Percentiles rank a stretch among this genome's conserved stretches.
Conservation (phyloP, 2,329 filamentous ascomycete genomes). For the Hypoxylon sp. region DNA sequence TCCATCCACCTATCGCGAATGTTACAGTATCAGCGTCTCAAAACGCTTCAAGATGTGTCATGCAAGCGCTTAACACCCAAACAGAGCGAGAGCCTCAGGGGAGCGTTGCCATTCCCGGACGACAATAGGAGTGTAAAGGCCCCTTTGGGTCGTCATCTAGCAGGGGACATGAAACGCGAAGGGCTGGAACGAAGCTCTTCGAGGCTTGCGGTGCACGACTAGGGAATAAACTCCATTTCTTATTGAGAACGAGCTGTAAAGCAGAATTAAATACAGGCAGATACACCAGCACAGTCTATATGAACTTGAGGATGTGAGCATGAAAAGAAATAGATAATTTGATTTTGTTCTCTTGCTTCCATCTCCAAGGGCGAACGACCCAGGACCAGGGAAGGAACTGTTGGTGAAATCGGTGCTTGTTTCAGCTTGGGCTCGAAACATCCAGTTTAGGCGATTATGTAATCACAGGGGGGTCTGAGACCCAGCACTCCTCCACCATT, state of each 20-base stretch:
- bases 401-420: conserved; percentile 20
- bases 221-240: not conserved
- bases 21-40: conserved; percentile 49
- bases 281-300: not conserved
- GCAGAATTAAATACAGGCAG: not conserved
- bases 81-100: conserved; percentile 34
- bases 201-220: not conserved
- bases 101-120: conserved; percentile 42
- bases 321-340: not conserved
- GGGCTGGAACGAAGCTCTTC: conserved; percentile 21
- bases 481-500: not conserved
- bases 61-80: conserved; percentile 42
- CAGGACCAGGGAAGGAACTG: conserved; percentile 6
- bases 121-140: conserved; percentile 19
- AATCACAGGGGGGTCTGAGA: conserved; percentile 11
- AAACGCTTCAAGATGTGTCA: conserved; percentile 43
- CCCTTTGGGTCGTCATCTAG: conserved; percentile 9
- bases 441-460: conserved; percentile 29
- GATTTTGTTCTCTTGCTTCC: conserved; percentile 7
- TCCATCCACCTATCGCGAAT: conserved; percentile 34
- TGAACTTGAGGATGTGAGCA: not conserved
- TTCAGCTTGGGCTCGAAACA: conserved; percentile 38
- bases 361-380: conserved; percentile 5
- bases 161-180: conserved; percentile 40
- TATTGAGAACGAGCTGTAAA: not conserved